Evolutionary conservation across 2,329 filamentous ascomycete species (phyloP).

Genomic region (Talaromyces sp.): DNA sequence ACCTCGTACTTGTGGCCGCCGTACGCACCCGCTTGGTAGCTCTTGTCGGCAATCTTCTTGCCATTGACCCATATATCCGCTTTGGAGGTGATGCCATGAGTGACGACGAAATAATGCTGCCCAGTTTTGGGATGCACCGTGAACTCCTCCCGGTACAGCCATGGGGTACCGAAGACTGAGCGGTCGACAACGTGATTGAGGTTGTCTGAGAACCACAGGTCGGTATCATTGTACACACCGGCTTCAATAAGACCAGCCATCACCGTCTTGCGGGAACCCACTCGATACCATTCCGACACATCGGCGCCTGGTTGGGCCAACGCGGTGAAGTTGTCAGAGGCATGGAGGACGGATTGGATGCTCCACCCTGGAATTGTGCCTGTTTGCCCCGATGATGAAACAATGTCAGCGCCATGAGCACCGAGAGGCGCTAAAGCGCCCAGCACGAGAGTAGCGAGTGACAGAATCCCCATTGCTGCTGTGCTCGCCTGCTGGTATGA

Average conservation of each 20-base stretch:
- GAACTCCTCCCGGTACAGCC: conserved; percentile 57
- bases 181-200: conserved; percentile 40
- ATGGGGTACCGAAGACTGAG: conserved; percentile 49
- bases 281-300: conserved; percentile 49
- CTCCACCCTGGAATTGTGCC: conserved; percentile 41
- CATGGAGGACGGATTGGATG: conserved; percentile 42
- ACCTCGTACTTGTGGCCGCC: conserved; percentile 54
- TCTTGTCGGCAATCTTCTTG: conserved; percentile 44
- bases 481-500: neutral
- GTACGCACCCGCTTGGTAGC: conserved; percentile 53
- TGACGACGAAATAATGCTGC: conserved; percentile 50
- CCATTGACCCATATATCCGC: conserved; percentile 60
- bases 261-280: conserved; percentile 49
- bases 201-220: conserved; percentile 54
- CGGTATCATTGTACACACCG: conserved; percentile 47
- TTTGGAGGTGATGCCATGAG: conserved; percentile 56
- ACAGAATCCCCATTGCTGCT: neutral
- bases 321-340: conserved; percentile 28
- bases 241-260: conserved; percentile 54
- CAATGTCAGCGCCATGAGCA: conserved; percentile 9
- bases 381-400: conserved; percentile 21
- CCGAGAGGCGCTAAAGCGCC: neutral
- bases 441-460: neutral
- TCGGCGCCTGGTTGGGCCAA: conserved; percentile 44
- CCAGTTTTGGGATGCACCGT: conserved; percentile 26